Evolutionary conservation across 257 asterid species (phyloP).

Genomic region (Scutellaria baicalensis): DNA sequence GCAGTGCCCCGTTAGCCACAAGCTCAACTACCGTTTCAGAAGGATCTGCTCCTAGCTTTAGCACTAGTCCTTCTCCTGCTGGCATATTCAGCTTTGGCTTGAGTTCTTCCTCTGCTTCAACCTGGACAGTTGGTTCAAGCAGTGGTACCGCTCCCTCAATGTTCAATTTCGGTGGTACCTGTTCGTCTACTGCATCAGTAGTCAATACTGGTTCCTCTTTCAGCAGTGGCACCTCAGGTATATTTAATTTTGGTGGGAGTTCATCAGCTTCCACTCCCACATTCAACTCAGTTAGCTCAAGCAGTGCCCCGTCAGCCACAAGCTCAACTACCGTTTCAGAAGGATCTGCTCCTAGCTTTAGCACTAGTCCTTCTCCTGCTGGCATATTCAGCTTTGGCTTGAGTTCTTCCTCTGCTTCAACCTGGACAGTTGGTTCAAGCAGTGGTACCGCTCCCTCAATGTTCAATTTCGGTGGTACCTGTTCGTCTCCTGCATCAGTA

Average conservation of each 20-base stretch:
- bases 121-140: conserved; percentile 17
- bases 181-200: conserved; percentile 18
- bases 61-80: conserved; percentile 31
- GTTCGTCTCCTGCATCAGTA: conserved; percentile 18
- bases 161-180: conserved; percentile 17
- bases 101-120: conserved; percentile 26
- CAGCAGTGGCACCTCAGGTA: conserved; percentile 20
- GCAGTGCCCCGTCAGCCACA: conserved; percentile 16
- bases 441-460: conserved; percentile 8
- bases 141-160: conserved; percentile 8
- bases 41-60: conserved; percentile 24
- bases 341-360: conserved; percentile 24
- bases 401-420: conserved; percentile 26
- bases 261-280: conserved; percentile 27
- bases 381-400: conserved; percentile 31
- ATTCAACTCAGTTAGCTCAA: conserved; percentile 13
- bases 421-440: conserved; percentile 17
- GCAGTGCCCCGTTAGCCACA: conserved; percentile 16
- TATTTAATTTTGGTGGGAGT: conserved; percentile 34
- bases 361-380: conserved; percentile 31
- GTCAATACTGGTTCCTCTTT: conserved; percentile 8
- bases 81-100: conserved; percentile 31
- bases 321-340: conserved; percentile 19
- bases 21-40: conserved; percentile 19
- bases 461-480: conserved; percentile 17